Evolutionary conservation across 2,329 filamentous ascomycete species (phyloP), one percentile per base, ranked within the genome.

Genomic region (Neonectria magnoliae): DNA sequence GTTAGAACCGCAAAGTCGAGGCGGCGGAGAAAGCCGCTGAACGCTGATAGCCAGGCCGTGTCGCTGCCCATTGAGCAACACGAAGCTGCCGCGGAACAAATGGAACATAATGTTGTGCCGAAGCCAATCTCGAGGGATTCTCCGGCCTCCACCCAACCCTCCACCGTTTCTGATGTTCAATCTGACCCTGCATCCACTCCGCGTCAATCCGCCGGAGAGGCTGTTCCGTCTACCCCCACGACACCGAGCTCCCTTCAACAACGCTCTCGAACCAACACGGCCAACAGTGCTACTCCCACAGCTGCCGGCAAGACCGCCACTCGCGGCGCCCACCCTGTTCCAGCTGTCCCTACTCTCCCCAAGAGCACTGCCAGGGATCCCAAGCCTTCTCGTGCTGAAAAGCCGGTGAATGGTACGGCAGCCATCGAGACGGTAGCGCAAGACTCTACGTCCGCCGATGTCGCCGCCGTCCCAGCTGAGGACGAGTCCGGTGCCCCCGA

Each of bases 261-360:
- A 57, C 68, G 66, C 42, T 71, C 73, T 42, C 71, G 67, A 54
- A 64, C 73, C 65, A 71, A 74, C 55, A 73, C 73, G 22, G 57
- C 63, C 16, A 66, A 68, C n/a, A 74, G 67, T 38, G 53, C 61
- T 55, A 62, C 69, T 20, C 66, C 73, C 10, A 68, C 72, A 25
- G 55, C 55, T 10, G 66, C 81, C 76, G 70, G 73, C 71, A 50
- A 72, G 69, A 42, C 71, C 68, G 42, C 68, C 14, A 51, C 68
- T 27, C 81, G 81, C 9, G 76, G 78, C 20, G 72, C 79, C 5
- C 80, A 71, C 25, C 81, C 81, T 1, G 68, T 83, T 45, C 84
- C 84, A 4, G 77, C 83, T n/a, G 64, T 87, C 22, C 85, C 85
- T 8, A 80, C 76, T 36, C 69, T 85, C 9, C 83, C 84, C 7